Conservation (phyloP, 768 basidiomycete species). For the Fibroporia radiculosa region DNA sequence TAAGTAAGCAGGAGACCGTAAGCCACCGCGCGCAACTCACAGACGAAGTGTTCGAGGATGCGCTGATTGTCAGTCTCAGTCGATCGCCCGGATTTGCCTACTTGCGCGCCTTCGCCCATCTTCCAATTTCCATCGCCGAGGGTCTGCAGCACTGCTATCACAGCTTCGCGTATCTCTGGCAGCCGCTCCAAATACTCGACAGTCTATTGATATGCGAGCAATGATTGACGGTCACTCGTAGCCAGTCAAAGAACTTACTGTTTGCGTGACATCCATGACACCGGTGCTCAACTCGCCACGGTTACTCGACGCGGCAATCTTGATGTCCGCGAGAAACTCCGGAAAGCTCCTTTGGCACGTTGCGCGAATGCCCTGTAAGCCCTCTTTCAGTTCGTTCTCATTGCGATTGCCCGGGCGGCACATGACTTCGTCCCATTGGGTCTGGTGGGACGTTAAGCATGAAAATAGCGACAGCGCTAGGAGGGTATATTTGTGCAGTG, state of each 20-base stretch:
- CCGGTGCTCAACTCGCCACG: slow-evolving; percentile 57
- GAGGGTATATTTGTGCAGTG: slow-evolving; percentile 72
- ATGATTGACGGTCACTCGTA: background rate
- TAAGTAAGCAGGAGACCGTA: background rate
- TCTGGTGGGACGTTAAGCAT: slow-evolving; percentile 46
- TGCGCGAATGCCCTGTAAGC: slow-evolving; percentile 51
- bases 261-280: slow-evolving; percentile 51
- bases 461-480: slow-evolving; percentile 70
- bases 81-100: slow-evolving; percentile 40
- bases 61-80: slow-evolving; percentile 49
- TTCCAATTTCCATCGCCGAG: slow-evolving; percentile 89
- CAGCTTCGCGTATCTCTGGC: slow-evolving; percentile 63
- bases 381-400: slow-evolving; percentile 67
- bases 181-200: slow-evolving; percentile 62
- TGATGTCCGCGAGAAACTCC: slow-evolving; percentile 74
- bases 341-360: slow-evolving; percentile 79
- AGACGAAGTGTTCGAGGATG: slow-evolving; percentile 68
- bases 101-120: slow-evolving; percentile 78
- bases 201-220: slow-evolving; percentile 34
- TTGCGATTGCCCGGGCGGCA: slow-evolving; percentile 35
- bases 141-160: slow-evolving; percentile 53
- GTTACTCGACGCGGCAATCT: slow-evolving; percentile 49
- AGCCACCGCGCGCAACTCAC: slow-evolving; percentile 33
- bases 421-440: slow-evolving; percentile 62
- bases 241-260: slow-evolving; percentile 31